Evolutionary conservation across 1,284 basidiomycete species (phyloP), one percentile per base, ranked within the genome.

Genomic region (Malassezia sp.): DNA sequence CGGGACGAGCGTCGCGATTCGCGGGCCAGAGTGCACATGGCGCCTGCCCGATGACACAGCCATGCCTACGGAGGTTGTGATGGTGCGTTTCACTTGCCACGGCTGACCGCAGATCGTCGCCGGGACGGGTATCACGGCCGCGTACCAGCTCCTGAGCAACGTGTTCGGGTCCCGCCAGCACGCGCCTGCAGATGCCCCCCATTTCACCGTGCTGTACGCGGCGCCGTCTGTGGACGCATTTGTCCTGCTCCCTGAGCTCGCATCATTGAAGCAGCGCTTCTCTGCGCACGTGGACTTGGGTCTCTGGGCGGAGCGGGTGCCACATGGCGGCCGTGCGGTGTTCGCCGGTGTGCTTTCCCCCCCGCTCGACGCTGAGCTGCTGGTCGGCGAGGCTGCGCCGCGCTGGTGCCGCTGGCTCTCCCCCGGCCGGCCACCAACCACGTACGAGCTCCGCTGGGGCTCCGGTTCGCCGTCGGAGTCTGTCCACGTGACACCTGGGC

Each of bases 1-100:
- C 4, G 38, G 42, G 4, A 34, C 42, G 14, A 8, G 20, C 7
- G 42, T 53, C 10, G 34, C 37, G 20, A 20, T 53, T 10, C 52
- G 52, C 21, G 52, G 52, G 5, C 52, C 52, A 4, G 39, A 38
- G 21, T 14, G 36, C 15, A 49, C 52, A 9, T 53, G 52, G 52
- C 12, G 34, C 12, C 32, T 49, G 31, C 14, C 14, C 4, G 14
- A 23, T 4, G 18, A 24, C 15, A 21, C 22, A 12, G 34, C n/a
- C 15, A 18, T 44, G 12, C 46, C 51, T 2, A 28, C 29, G 1
- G 37, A 49, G 15, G 43, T 53, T 24, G 36, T 49, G 7, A 42
- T 53, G 52, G 37, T 51, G 30, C 22, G 48, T 41, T 12, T 14
- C 7, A 37, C 20, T 21, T 11, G 24, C 41, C n/a, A n/a, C n/a